These are phyloP conservation scores for Saxophila tyrrhenica DNA, from an alignment of 495 filamentous ascomycete genomes.

Conservation along the genomic window DNA sequence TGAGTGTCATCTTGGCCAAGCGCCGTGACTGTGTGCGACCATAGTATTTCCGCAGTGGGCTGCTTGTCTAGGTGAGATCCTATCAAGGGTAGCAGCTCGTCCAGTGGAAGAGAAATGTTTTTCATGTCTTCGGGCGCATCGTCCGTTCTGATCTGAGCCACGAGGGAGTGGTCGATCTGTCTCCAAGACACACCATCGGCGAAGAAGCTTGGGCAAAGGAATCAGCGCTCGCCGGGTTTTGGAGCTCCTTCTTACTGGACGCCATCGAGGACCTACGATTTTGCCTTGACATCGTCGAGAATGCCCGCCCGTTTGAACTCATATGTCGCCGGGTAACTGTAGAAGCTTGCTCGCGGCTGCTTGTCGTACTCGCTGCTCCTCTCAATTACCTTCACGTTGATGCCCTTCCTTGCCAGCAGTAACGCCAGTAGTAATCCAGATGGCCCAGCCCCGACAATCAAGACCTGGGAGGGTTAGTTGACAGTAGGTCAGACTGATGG, in stretches of 20 bases:
- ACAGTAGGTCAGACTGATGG: not conserved
- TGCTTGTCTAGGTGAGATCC: slow-evolving; percentile 37
- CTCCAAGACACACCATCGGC: slow-evolving; percentile 43
- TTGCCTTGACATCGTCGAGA: slow-evolving; percentile 36
- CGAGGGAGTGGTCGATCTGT: slow-evolving; percentile 8
- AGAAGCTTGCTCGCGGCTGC: slow-evolving; percentile 44
- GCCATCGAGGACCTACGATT: not conserved
- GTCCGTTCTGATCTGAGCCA: slow-evolving; percentile 6
- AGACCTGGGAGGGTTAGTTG: slow-evolving; percentile 20
- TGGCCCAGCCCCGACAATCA: slow-evolving; percentile 47
- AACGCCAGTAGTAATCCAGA: slow-evolving; percentile 44
- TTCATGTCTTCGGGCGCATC: slow-evolving; percentile 26
- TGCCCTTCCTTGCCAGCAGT: slow-evolving; percentile 43
- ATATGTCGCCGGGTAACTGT: slow-evolving; percentile 37
- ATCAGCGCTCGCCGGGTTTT: not conserved
- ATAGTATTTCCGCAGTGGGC: slow-evolving; percentile 23
- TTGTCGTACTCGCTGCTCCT: slow-evolving; percentile 39
- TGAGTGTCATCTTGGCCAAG: slow-evolving; percentile 39
- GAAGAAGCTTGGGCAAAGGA: slow-evolving; percentile 28
- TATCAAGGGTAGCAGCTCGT: slow-evolving; percentile 37
- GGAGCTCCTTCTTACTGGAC: too few species aligned
- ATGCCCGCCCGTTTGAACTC: slow-evolving; percentile 45
- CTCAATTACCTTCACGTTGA: slow-evolving; percentile 43
- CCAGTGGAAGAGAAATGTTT: slow-evolving; percentile 36
- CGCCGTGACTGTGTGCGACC: slow-evolving; percentile 7